These are phyloP conservation scores for Hippophae tibetana DNA, from an alignment of 306 rosid species.

Conservation along the genomic window DNA sequence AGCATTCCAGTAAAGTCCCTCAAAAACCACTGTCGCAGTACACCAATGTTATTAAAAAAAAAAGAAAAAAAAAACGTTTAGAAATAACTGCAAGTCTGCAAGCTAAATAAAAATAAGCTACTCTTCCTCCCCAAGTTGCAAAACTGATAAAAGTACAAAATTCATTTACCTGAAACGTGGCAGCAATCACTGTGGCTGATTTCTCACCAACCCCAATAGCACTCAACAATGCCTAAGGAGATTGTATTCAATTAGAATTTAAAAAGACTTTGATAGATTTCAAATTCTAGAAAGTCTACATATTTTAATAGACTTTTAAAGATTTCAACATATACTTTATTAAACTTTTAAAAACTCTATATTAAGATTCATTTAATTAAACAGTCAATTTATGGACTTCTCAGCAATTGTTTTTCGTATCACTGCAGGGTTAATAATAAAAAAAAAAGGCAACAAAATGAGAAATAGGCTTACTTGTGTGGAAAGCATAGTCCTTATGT, in stretches of 20 bases:
- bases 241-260: no score
- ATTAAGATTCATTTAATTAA: conserved; percentile 11
- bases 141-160: conserved; percentile 6
- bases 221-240: conserved; percentile 65
- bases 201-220: conserved; percentile 98
- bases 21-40: conserved; percentile 84
- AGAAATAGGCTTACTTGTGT: conserved; percentile 57
- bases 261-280: no score
- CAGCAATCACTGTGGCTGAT: conserved; percentile 91
- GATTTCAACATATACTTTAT: no score
- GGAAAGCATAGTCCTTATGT: conserved; percentile 92
- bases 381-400: background rate
- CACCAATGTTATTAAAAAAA: conserved; percentile 3
- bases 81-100: conserved; percentile 18
- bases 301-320: no score
- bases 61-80: conserved; percentile 7
- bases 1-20: conserved; percentile 97
- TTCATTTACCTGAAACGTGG: conserved; percentile 82
- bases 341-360: no score
- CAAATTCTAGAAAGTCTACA: no score
- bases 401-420: conserved; percentile 2
- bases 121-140: conserved; percentile 8
- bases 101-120: conserved; percentile 17
- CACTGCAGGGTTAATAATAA: no score
- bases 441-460: background rate